phyloP scores from a whole-genome alignment of 208 protist species.

The Leishmania lainsoni region DNA sequence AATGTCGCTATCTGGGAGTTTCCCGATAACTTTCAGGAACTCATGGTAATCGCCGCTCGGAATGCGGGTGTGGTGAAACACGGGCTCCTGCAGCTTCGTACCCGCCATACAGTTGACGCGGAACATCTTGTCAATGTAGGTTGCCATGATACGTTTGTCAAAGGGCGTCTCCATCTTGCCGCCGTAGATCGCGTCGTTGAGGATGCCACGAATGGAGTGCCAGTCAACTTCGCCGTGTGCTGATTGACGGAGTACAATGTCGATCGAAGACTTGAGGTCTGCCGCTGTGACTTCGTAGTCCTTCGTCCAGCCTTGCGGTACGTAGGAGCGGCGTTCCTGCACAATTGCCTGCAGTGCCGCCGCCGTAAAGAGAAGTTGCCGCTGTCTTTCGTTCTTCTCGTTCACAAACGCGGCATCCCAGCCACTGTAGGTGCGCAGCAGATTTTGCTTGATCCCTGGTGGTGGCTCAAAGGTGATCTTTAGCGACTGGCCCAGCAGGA shows the following conservation, averaged over 20 bases:
- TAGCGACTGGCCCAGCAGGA: conserved; percentile 93
- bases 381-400: conserved; percentile 57
- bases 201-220: conserved; percentile 92
- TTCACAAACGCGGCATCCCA: conserved; percentile 73
- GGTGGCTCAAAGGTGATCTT: conserved; percentile 98
- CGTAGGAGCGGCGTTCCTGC: conserved; percentile 96
- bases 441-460: conserved; percentile 95
- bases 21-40: conserved; percentile 76
- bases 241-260: conserved; percentile 90
- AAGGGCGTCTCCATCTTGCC: conserved; percentile 95
- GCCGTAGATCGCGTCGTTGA: conserved; percentile 96
- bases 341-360: conserved; percentile 96
- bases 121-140: conserved; percentile 94
- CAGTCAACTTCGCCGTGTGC: conserved; percentile 76
- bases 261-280: conserved; percentile 92
- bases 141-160: conserved; percentile 92
- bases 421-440: conserved; percentile 93
- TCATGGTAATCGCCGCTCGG: conserved; percentile 72
- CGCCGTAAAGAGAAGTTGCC: conserved; percentile 94
- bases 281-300: conserved; percentile 96
- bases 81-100: conserved; percentile 53
- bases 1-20: conserved; percentile 92
- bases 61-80: conserved; percentile 68
- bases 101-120: conserved; percentile 57
- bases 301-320: conserved; percentile 98